phyloP scores from a whole-genome alignment of 148 eudicot genomes.

The Chenopodium formosanum region DNA sequence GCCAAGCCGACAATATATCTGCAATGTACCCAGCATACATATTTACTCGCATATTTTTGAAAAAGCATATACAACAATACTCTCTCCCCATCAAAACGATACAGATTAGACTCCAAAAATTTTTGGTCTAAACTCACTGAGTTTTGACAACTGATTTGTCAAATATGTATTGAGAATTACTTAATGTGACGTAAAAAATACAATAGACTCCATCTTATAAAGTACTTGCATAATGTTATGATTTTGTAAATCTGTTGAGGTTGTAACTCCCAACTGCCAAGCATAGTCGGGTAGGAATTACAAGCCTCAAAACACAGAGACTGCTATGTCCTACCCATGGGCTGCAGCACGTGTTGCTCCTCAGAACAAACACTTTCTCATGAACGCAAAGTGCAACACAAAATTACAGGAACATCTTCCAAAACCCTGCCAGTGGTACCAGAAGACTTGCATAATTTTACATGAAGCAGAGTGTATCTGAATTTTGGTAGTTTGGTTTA shows the following conservation, averaged over 20 bases:
- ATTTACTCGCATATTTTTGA: background rate
- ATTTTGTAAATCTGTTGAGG: background rate
- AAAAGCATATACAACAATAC: background rate
- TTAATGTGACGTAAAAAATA: too few species aligned
- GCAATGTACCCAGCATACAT: conserved; percentile 27
- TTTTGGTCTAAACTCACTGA: background rate
- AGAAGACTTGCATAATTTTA: conserved; percentile 1
- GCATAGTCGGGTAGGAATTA: background rate
- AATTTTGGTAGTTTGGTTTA: too few species aligned
- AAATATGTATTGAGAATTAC: too few species aligned
- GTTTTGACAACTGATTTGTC: background rate
- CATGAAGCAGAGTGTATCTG: too few species aligned
- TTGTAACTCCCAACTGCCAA: background rate
- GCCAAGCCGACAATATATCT: conserved; percentile 92
- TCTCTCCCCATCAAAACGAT: background rate
- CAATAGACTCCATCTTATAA: background rate
- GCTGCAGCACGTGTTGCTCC: background rate
- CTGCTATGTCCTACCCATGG: background rate
- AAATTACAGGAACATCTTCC: background rate
- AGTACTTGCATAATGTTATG: background rate
- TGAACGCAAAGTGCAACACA: background rate
- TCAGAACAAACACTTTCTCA: conserved; percentile 4
- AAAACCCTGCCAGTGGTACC: background rate
- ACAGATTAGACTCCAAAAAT: background rate
- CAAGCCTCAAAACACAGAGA: background rate